A percentile compares a stretch with the other conserved stretches of the same genome.
Conservation (phyloP, 2,329 filamentous ascomycete genomes). For the Akanthomyces muscarius region DNA sequence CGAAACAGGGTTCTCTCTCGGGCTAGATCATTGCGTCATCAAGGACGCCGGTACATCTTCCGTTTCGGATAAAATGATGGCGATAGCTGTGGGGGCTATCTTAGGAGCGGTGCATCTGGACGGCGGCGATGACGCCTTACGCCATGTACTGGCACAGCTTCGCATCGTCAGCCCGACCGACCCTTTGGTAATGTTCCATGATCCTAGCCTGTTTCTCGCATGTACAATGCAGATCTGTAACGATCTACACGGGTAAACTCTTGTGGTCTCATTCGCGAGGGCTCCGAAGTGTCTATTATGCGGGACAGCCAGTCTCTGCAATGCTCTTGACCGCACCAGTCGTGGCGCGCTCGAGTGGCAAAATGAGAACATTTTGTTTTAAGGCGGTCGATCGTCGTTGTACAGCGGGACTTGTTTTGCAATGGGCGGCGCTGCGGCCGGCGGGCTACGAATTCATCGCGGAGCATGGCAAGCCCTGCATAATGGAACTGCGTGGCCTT, state of each 20-base stretch:
- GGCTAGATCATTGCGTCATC: background rate
- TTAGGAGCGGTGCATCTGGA: background rate
- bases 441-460: background rate
- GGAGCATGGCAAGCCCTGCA: background rate
- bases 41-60: background rate
- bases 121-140: background rate
- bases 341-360: background rate
- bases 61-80: constrained; percentile 1
- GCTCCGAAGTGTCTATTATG: background rate
- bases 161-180: background rate
- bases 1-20: background rate
- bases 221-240: background rate
- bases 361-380: background rate
- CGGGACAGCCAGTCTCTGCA: background rate
- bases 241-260: background rate
- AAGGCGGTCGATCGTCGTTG: too few relatives aligned
- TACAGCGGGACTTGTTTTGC: background rate
- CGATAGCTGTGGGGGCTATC: background rate
- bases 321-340: background rate
- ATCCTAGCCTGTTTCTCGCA: background rate
- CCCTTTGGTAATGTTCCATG: background rate
- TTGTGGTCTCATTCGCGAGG: background rate
- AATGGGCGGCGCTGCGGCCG: background rate
- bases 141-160: background rate
- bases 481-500: background rate